Percentiles rank a stretch among this genome's conserved stretches.
Conservation (phyloP, 495 filamentous ascomycete genomes). For the Xylaria curta region DNA sequence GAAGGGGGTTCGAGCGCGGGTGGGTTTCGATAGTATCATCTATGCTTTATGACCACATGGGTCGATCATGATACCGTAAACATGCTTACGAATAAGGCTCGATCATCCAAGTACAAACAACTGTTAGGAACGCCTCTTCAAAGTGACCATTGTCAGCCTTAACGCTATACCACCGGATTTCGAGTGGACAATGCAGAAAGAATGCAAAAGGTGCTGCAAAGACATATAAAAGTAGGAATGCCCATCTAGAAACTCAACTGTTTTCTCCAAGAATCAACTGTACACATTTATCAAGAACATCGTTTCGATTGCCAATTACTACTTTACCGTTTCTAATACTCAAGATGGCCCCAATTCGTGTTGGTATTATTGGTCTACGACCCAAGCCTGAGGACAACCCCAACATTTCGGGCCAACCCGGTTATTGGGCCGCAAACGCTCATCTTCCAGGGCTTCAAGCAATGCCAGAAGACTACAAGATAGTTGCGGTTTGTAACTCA, state of each 20-base stretch:
- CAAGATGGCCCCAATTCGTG: constrained; percentile 18
- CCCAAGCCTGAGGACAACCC: neutral
- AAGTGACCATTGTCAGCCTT: neutral
- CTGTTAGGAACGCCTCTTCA: neutral
- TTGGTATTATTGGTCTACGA: constrained; percentile 14
- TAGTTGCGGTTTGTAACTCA: constrained; percentile 59
- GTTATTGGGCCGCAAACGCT: constrained; percentile 49
- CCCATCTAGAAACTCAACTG: neutral
- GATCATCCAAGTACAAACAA: neutral
- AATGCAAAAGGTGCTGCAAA: neutral
- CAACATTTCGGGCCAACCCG: neutral
- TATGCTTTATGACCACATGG: neutral
- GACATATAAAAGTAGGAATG: neutral
- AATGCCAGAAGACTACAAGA: constrained; percentile 45
- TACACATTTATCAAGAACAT: neutral
- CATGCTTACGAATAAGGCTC: neutral
- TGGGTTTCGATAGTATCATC: neutral
- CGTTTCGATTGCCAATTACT: neutral
- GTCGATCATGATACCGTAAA: neutral
- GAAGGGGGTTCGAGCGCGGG: neutral
- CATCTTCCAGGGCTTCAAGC: constrained; percentile 52
- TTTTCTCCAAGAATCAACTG: neutral
- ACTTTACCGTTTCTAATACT: neutral
- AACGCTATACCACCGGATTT: neutral
- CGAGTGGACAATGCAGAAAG: neutral